Conservation (phyloP, 805 yeast species). For the Pichia scutulata region DNA sequence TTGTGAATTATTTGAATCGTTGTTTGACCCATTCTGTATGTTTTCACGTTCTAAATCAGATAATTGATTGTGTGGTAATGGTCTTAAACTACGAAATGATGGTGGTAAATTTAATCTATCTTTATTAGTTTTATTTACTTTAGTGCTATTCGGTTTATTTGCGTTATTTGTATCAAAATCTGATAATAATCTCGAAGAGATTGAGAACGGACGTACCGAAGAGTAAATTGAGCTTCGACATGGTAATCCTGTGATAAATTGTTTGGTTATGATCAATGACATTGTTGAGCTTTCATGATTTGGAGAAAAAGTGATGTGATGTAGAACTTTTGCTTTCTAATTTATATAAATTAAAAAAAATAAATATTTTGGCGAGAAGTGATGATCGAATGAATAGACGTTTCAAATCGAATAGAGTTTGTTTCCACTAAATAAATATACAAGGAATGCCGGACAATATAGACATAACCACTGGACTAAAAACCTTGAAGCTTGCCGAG, state of each 20-base stretch:
- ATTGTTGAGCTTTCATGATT: background rate
- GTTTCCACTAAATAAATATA: background rate
- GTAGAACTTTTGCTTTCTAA: too few relatives aligned
- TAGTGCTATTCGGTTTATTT: background rate
- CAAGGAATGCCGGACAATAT: background rate
- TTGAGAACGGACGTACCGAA: background rate
- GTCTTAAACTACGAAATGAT: conserved; percentile 16
- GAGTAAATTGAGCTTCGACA: background rate
- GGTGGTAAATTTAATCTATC: conserved; percentile 13
- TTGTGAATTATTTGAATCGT: background rate
- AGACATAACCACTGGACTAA: background rate
- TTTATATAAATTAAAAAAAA: too few relatives aligned
- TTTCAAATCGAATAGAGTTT: background rate
- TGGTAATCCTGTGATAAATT: background rate
- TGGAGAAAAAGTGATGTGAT: background rate
- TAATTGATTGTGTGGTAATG: conserved; percentile 12
- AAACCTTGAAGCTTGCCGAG: background rate
- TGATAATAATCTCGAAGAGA: background rate
- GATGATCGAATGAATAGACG: too few relatives aligned
- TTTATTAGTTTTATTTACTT: background rate
- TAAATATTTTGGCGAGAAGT: too few relatives aligned
- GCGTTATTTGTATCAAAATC: background rate
- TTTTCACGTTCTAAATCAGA: conserved; percentile 7
- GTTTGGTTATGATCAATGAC: background rate
- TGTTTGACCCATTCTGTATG: background rate